Conservation (phyloP, 257 asterid genomes). For the Striga asiatica region DNA sequence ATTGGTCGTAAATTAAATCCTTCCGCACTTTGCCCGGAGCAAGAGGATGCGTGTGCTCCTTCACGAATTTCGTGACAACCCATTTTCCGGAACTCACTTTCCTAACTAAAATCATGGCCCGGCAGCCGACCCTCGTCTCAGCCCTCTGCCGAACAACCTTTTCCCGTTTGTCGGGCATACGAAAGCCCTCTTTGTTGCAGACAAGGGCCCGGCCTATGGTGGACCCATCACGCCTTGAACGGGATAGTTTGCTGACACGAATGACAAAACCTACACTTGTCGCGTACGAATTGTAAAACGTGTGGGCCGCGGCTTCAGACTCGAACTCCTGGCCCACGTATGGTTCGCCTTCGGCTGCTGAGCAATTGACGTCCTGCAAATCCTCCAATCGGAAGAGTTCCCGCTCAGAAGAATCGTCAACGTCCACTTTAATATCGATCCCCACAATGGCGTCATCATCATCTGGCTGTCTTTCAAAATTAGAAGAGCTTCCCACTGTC, state of each 20-base stretch:
- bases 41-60: constrained; percentile 84
- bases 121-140: constrained; percentile 97
- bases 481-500: constrained; percentile 58
- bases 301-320: constrained; percentile 91
- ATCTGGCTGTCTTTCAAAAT: constrained; percentile 38
- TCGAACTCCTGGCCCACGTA: constrained; percentile 85
- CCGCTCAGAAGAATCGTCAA: constrained; percentile 46
- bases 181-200: constrained; percentile 95
- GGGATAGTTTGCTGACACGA: constrained; percentile 97
- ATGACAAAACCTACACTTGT: constrained; percentile 77
- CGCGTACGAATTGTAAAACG: constrained; percentile 82
- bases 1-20: constrained; percentile 77
- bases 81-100: constrained; percentile 78
- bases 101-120: constrained; percentile 91
- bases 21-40: constrained; percentile 88
- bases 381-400: constrained; percentile 47
- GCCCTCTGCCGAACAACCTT: constrained; percentile 84
- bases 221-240: constrained; percentile 96
- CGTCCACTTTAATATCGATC: constrained; percentile 51
- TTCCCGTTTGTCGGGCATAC: constrained; percentile 89
- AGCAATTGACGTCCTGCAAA: constrained; percentile 41
- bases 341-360: constrained; percentile 51
- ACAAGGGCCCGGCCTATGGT: constrained; percentile 97
- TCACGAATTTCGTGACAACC: constrained; percentile 77
- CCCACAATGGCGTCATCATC: constrained; percentile 40